phyloP scores from a whole-genome alignment of 2,329 filamentous ascomycete species.

The Stemphylium lycopersici region DNA sequence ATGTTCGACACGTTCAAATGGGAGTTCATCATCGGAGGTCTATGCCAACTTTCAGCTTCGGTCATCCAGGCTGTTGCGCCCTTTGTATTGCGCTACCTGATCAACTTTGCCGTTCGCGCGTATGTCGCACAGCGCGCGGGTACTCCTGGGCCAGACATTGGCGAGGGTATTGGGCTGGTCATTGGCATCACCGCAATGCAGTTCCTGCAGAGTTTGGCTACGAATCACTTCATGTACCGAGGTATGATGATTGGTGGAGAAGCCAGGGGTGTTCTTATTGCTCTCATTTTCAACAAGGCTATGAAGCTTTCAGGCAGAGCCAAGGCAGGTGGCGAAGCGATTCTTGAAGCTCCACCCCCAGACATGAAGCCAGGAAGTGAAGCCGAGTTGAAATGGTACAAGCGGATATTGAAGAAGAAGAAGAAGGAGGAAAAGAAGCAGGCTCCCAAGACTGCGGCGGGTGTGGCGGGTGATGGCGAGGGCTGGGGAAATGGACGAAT shows the following conservation, averaged over 20 bases:
- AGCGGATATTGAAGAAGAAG: constrained; percentile 53
- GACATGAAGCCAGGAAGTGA: constrained; percentile 57
- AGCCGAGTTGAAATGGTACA: constrained; percentile 60
- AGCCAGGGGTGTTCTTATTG: constrained; percentile 78
- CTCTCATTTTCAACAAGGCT: constrained; percentile 88
- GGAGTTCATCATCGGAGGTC: constrained; percentile 86
- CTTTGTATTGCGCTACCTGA: constrained; percentile 84
- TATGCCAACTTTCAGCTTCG: constrained; percentile 74
- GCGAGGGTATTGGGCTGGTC: constrained; percentile 79
- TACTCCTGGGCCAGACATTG: constrained; percentile 69
- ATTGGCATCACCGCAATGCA: constrained; percentile 88
- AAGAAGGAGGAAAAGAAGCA: constrained; percentile 49
- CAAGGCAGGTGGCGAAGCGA: constrained; percentile 74
- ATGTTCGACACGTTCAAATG: constrained; percentile 83
- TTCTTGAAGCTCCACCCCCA: constrained; percentile 47
- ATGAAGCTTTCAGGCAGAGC: constrained; percentile 88
- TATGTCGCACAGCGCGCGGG: constrained; percentile 67
- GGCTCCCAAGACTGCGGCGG: constrained; percentile 53
- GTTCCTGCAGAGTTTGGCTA: constrained; percentile 76
- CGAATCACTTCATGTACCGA: constrained; percentile 90
- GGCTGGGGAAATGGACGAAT: constrained; percentile 95
- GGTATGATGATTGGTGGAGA: constrained; percentile 93
- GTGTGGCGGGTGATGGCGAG: constrained; percentile 69
- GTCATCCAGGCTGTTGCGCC: constrained; percentile 79
- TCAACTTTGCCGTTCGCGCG: constrained; percentile 81